Base-by-base conservation (phyloP, 139 green algal species). In the Gonium pectorale region DNA sequence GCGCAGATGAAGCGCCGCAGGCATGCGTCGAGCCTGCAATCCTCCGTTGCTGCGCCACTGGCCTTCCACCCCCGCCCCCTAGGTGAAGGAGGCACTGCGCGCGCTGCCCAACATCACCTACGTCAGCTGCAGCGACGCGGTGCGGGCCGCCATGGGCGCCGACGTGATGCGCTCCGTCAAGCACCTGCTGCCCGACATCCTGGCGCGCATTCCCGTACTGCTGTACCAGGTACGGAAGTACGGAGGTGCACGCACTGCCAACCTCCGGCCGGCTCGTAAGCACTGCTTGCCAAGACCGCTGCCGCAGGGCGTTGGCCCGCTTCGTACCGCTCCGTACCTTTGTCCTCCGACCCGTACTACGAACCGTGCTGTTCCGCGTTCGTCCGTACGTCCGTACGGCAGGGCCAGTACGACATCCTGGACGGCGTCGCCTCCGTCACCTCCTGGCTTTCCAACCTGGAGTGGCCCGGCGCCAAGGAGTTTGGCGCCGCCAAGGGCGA, bases 401-500 rank as follows among this genome's bases (percentile, higher is more conserved):
- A 95, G 88, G 89, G 93, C 51, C 86, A 92, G 68, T 92, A 88
- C 74, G 93, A 96, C 69, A 86, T 85, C 5, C 94, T 95, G 33
- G 93, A 96, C 40, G 93, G 93, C n/a, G 78, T 89, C 1, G 92
- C 90, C 33, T 90, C 79, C 56, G 87, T 52, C 41, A 86, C 86
- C 60, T 63, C 87, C 27, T 96, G 93, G 93, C 89, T 96, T 5
- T 40, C 52, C 24, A 67, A 43, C 27, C 71, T 96, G n/a, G 54
- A 91, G 0, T 96, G 93, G 93, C 29, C 62, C 0, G 26, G 56
- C 22, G n/a, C 64, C 40, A 33, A 33, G 0, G 54, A 27, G 27
- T 56, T 81, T 9, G 26, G n/a, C 37, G 2, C 37, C 7, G 19
- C 22, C 4, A 33, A 35, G 22, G 74, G 83, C 40, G 2, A 60